phyloP scores from a whole-genome alignment of 1,139 yeast species.

The Suhomyces bolitotheri region DNA sequence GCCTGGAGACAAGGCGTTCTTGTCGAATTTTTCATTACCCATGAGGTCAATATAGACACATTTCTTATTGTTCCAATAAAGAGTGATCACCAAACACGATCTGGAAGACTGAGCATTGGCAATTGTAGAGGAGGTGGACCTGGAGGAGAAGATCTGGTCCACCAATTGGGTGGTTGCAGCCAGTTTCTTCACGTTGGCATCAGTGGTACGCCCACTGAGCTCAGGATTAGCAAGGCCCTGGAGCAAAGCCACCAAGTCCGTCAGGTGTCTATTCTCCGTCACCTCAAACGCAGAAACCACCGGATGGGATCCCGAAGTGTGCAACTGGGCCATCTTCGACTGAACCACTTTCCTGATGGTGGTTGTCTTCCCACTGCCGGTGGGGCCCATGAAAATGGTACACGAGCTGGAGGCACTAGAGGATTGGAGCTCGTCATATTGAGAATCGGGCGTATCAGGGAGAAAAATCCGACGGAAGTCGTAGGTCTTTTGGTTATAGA shows the following conservation, averaged over 20 bases:
- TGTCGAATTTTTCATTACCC: conserved; percentile 33
- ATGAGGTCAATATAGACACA: conserved; percentile 32
- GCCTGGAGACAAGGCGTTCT: conserved; percentile 6
- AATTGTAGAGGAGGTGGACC: conserved; percentile 24
- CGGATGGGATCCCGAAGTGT: background rate
- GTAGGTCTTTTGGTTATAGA: conserved; percentile 23
- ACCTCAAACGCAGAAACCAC: conserved; percentile 32
- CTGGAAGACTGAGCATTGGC: conserved; percentile 27
- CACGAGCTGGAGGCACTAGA: conserved; percentile 14
- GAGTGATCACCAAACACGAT: conserved; percentile 30
- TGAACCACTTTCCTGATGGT: conserved; percentile 21
- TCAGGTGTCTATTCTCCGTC: conserved; percentile 26
- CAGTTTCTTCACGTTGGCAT: conserved; percentile 18
- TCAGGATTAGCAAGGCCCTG: background rate
- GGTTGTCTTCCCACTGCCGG: conserved; percentile 39
- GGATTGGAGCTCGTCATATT: conserved; percentile 17
- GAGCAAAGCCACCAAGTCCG: conserved; percentile 25
- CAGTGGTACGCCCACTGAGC: conserved; percentile 11
- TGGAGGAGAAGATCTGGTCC: conserved; percentile 21
- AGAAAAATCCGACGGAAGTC: conserved; percentile 23
- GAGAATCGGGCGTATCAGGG: conserved; percentile 9
- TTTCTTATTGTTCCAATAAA: conserved; percentile 23
- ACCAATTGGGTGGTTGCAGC: conserved; percentile 11
- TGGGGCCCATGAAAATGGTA: conserved; percentile 34
- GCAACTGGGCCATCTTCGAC: conserved; percentile 10